Evolutionary conservation across 768 basidiomycete genomes (phyloP), one percentile per base, ranked within the genome.

Genomic region (Termitomyces sp.): DNA sequence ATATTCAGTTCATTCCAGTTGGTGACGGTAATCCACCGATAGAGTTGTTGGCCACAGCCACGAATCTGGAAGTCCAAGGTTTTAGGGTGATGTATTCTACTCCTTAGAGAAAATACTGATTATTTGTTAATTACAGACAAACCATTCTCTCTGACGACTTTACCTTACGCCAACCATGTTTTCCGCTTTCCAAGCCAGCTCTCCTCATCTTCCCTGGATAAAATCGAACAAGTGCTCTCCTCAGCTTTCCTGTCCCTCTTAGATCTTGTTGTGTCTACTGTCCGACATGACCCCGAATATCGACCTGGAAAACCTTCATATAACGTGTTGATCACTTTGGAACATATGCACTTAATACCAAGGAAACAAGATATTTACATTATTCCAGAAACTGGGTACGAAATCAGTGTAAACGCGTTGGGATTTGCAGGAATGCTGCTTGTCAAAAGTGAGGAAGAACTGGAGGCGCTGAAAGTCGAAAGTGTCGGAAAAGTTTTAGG

Each of bases 361-460:
- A 85, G 95, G 41, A 78, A 77, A 51, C 72, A 73, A 34, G 92
- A 93, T 68, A 72, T 70, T n/a, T 80, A 88, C 70, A 70, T 66
- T 12, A 71, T 89, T 5, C 61, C 72, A 55, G 78, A 75, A 52
- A 82, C 81, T 2, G 82, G 83, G n/a, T 81, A 84, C 36, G 60
- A 71, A 55, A 66, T 98, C 30, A 83, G 84, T 65, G 78, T 98
- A 45, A 97, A 98, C 70, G 81, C 95, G 47, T 79, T 97, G 50
- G 95, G 92, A 15, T 97, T 89, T 69, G 90, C 93, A 7, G 95
- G 95, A 1, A 85, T 92, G 87, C 65, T 97, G 61, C 81, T 97
- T 56, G 93, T 91, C 27, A 93, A 89, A 76, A 93, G 88, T 62
- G 83, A 89, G 55, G 78, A 78, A 20, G 93, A 95, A 73, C 70